Conservation (phyloP, 129 eudicot genomes). For the Pseudognaphalium luteoalbum region DNA sequence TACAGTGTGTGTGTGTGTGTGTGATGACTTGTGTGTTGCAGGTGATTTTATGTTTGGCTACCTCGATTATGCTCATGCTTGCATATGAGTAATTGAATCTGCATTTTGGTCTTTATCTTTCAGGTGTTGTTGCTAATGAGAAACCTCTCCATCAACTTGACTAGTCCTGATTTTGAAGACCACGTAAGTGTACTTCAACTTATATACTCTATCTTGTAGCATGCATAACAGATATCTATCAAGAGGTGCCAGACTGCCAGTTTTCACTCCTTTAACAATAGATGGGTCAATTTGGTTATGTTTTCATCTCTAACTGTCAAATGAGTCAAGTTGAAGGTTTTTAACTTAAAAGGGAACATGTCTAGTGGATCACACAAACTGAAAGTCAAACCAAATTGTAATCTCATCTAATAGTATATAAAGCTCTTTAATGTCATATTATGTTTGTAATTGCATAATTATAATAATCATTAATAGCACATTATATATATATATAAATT, state of each 20-base stretch:
- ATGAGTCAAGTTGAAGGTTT: not conserved
- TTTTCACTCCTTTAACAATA: not conserved
- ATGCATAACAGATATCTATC: not conserved
- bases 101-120: slow-evolving; percentile 18
- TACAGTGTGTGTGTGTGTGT: slow-evolving; percentile 6
- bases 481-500: too few relatives aligned
- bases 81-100: not conserved
- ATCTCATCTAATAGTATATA: not conserved
- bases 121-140: slow-evolving; percentile 95
- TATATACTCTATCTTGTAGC: slow-evolving; percentile 3
- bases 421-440: not conserved
- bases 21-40: not conserved
- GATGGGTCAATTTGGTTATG: not conserved
- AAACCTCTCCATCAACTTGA: slow-evolving; percentile 90
- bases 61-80: not conserved
- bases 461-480: too few relatives aligned
- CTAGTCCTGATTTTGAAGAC: slow-evolving; percentile 91
- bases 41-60: not conserved
- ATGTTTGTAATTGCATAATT: not conserved
- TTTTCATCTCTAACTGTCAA: not conserved
- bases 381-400: not conserved
- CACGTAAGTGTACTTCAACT: slow-evolving; percentile 60
- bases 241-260: not conserved
- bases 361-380: not conserved
- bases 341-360: not conserved